Conservation (phyloP, 2,329 filamentous ascomycete species). For the Furcasterigmium sp. region DNA sequence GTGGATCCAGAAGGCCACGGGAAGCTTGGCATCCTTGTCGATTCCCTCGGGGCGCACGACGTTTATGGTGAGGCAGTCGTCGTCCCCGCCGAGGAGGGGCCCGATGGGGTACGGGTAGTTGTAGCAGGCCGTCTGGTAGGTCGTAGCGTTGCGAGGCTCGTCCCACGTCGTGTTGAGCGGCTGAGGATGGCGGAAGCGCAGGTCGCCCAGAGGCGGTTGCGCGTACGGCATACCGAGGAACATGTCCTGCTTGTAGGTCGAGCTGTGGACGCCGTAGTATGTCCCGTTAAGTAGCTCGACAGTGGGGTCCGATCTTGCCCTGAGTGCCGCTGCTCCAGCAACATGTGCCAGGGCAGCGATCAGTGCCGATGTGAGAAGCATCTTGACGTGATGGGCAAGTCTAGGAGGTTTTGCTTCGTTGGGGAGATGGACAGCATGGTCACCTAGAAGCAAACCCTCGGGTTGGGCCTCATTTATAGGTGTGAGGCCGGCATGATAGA, state of each 20-base stretch:
- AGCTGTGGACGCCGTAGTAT: too few species aligned
- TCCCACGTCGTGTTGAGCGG: constrained; percentile 37
- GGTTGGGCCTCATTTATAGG: too few species aligned
- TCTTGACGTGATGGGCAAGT: too few species aligned
- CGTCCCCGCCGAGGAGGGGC: constrained; percentile 10
- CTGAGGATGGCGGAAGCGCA: constrained; percentile 35
- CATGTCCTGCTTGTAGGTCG: constrained; percentile 21
- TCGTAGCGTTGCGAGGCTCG: constrained; percentile 33
- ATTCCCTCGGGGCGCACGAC: constrained; percentile 9
- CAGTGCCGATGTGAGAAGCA: too few species aligned
- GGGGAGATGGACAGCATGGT: too few species aligned
- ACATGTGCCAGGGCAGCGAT: too few species aligned
- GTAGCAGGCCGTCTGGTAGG: constrained; percentile 39
- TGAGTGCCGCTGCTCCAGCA: too few species aligned
- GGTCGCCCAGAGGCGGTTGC: constrained; percentile 44
- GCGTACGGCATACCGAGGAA: constrained; percentile 50
- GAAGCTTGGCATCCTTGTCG: neutral
- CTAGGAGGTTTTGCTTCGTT: too few species aligned
- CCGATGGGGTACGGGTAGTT: constrained; percentile 37
- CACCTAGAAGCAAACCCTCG: too few species aligned
- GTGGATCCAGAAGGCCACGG: constrained; percentile 6
- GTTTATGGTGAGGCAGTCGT: constrained; percentile 28
- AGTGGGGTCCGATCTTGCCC: too few species aligned
- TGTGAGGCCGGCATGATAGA: too few species aligned
- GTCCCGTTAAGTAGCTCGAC: too few species aligned